Evolutionary conservation across 1,284 basidiomycete species (phyloP).

Genomic region (Cystobasidiaceae sp.): DNA sequence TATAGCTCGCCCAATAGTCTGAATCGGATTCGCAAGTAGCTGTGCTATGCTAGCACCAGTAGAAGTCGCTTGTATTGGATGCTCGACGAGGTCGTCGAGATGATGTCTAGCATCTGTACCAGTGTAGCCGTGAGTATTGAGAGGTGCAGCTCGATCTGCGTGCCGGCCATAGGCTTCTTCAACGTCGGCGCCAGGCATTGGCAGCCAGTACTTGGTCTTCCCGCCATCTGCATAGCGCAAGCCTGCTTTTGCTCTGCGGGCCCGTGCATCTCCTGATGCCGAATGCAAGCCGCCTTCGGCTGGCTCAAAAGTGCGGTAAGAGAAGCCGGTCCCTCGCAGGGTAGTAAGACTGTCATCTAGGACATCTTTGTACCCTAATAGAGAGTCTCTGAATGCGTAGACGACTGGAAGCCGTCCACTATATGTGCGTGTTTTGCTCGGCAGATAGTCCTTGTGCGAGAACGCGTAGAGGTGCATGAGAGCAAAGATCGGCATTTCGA

Average conservation of each 20-base stretch:
- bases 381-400: conserved; percentile 71
- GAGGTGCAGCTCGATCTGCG: background rate
- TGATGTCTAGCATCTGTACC: background rate
- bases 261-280: conserved; percentile 66
- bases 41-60: conserved; percentile 7
- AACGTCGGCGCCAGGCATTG: conserved; percentile 56
- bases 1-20: conserved; percentile 50
- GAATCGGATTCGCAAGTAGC: conserved; percentile 43
- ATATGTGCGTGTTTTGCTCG: conserved; percentile 56
- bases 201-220: conserved; percentile 55
- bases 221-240: conserved; percentile 85
- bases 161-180: conserved; percentile 39
- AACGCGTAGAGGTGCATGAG: conserved; percentile 88
- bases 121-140: conserved; percentile 2
- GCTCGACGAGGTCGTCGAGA: conserved; percentile 12
- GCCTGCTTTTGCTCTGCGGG: conserved; percentile 77
- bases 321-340: conserved; percentile 80
- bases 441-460: conserved; percentile 72
- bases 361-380: conserved; percentile 58
- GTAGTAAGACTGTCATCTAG: conserved; percentile 79
- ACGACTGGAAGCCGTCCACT: conserved; percentile 80
- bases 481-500: conserved; percentile 98
- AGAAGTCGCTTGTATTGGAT: conserved; percentile 19
- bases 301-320: conserved; percentile 92
- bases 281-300: conserved; percentile 82